Percentiles rank a stretch among this genome's conserved stretches.
These are phyloP conservation scores for Celoporthe dispersa DNA, from an alignment of 2,329 filamentous ascomycete genomes.

Conservation along the genomic window DNA sequence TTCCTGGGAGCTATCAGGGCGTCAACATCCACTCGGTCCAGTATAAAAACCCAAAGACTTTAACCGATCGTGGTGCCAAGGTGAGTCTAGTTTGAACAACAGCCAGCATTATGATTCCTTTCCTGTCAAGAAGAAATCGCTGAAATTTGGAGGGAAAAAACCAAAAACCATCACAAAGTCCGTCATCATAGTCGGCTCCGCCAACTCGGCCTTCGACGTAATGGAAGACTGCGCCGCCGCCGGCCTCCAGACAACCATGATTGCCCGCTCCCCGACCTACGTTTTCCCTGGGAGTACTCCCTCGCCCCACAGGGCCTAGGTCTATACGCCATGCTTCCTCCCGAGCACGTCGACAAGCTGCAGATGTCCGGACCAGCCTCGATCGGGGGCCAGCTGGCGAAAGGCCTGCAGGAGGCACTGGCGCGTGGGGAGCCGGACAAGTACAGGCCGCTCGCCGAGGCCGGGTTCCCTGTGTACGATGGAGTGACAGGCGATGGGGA, in stretches of 20 bases:
- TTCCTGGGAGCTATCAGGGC: slow-evolving; percentile 48
- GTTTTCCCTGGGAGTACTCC: slow-evolving; percentile 39
- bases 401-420: slow-evolving; percentile 32
- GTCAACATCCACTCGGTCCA: slow-evolving; percentile 47
- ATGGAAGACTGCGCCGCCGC: slow-evolving; percentile 40
- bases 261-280: slow-evolving; percentile 42
- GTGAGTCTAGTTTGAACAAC: slow-evolving; percentile 18
- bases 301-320: slow-evolving; percentile 36
- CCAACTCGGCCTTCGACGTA: slow-evolving; percentile 49
- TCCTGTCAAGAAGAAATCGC: neutral
- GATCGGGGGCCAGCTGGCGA: slow-evolving; percentile 33
- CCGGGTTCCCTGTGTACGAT: slow-evolving; percentile 45
- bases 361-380: slow-evolving; percentile 30
- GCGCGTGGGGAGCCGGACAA: slow-evolving; percentile 40
- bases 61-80: slow-evolving; percentile 31
- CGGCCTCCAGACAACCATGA: slow-evolving; percentile 41
- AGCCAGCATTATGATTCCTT: neutral
- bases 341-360: slow-evolving; percentile 34
- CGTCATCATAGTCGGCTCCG: slow-evolving; percentile 43
- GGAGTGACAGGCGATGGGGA: slow-evolving; percentile 32
- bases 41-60: slow-evolving; percentile 45
- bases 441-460: slow-evolving; percentile 39
- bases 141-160: too few relatives aligned
- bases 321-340: slow-evolving; percentile 36
- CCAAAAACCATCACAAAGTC: too few relatives aligned